phyloP scores from a whole-genome alignment of 176 grass and related monocot genomes.

The Juncus inflexus region DNA sequence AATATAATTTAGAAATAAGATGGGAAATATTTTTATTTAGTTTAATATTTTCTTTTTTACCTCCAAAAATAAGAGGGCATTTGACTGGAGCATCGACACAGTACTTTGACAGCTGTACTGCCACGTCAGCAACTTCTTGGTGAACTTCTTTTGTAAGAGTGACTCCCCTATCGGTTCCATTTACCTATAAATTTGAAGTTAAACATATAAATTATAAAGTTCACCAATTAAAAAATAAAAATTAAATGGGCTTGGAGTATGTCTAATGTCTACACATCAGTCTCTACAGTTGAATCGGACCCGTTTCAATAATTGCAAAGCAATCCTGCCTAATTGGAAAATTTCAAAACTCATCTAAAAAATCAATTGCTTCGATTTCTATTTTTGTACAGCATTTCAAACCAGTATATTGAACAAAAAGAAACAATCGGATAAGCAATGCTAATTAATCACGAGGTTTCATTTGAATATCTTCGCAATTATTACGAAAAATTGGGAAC shows the following conservation, averaged over 20 bases:
- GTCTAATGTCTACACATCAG: neutral
- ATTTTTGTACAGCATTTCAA: neutral
- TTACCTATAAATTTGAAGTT: constrained; percentile 39
- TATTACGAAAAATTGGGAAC: constrained; percentile 7
- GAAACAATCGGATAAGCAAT: neutral
- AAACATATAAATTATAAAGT: neutral
- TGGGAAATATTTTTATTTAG: too few species aligned
- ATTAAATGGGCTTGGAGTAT: neutral
- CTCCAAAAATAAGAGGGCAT: constrained; percentile 85
- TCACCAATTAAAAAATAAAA: neutral
- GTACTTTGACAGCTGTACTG: constrained; percentile 53
- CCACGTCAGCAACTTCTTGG: constrained; percentile 54
- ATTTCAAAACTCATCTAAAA: neutral
- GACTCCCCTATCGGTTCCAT: constrained; percentile 76
- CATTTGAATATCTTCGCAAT: neutral
- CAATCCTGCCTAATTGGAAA: neutral
- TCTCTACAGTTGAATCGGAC: neutral
- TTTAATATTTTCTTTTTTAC: constrained; percentile 21
- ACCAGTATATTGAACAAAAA: neutral
- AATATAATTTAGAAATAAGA: neutral
- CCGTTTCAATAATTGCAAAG: neutral
- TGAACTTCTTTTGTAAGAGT: constrained; percentile 44
- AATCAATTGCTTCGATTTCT: neutral
- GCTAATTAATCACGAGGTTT: neutral
- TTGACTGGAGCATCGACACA: constrained; percentile 72